These are phyloP conservation scores for Pichia californica DNA, from an alignment of 805 yeast genomes.

Conservation along the genomic window DNA sequence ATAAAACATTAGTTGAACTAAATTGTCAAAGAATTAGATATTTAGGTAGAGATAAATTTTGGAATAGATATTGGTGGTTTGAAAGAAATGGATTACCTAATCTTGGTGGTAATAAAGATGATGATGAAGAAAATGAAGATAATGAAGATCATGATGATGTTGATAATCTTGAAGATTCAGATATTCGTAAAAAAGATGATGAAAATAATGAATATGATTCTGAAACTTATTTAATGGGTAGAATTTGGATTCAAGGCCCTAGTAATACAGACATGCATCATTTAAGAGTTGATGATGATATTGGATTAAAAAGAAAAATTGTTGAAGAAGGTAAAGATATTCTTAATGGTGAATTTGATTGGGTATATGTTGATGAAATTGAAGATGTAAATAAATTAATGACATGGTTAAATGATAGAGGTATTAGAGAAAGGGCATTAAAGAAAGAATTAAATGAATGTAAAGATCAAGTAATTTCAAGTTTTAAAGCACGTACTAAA, in stretches of 20 bases:
- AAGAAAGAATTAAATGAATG: slow-evolving; percentile 52
- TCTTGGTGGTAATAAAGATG: slow-evolving; percentile 18
- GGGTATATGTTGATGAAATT: slow-evolving; percentile 65
- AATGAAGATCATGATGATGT: slow-evolving; percentile 29
- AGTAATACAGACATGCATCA: slow-evolving; percentile 39
- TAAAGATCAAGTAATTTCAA: slow-evolving; percentile 44
- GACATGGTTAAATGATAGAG: slow-evolving; percentile 70
- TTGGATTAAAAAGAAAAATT: slow-evolving; percentile 48
- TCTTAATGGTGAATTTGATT: slow-evolving; percentile 43
- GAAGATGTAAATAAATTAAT: slow-evolving; percentile 52
- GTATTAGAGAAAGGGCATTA: slow-evolving; percentile 62
- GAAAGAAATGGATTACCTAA: slow-evolving; percentile 77
- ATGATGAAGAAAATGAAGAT: slow-evolving; percentile 26
- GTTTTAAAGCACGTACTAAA: slow-evolving; percentile 54
- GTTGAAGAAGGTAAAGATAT: slow-evolving; percentile 56
- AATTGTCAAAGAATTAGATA: slow-evolving; percentile 73
- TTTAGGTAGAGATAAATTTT: slow-evolving; percentile 78
- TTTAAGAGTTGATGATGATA: slow-evolving; percentile 32
- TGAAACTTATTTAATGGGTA: slow-evolving; percentile 70
- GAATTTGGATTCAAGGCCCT: slow-evolving; percentile 92
- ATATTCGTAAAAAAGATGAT: slow-evolving; percentile 23
- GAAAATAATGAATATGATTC: slow-evolving; percentile 41
- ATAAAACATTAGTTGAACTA: slow-evolving; percentile 54
- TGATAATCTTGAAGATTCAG: slow-evolving; percentile 39
- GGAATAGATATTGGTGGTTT: slow-evolving; percentile 93